Evolutionary conservation across 306 rosid genomes (phyloP).

Genomic region (Dryas octopetala): DNA sequence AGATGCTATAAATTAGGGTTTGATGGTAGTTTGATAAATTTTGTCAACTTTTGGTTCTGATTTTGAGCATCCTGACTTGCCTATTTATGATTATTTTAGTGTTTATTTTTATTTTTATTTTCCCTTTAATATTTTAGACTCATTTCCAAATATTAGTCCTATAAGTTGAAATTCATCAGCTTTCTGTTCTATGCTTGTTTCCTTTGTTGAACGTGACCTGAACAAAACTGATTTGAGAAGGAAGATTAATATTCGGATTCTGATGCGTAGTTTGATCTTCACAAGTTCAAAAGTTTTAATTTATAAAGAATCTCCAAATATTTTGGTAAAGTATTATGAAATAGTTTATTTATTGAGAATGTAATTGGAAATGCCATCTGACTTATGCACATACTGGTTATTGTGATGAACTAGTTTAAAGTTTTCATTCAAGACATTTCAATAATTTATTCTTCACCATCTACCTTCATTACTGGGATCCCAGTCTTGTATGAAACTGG

Average conservation of each 20-base stretch:
- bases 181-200: slow-evolving; percentile 7
- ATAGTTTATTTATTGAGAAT: not conserved
- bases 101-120: not conserved
- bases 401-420: not conserved
- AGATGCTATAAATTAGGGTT: slow-evolving; percentile 25
- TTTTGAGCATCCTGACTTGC: not conserved
- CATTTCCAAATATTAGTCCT: not conserved
- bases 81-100: slow-evolving; percentile 6
- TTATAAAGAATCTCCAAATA: not conserved
- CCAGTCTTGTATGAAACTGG: not conserved
- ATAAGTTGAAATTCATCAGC: not conserved
- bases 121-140: too few relatives aligned
- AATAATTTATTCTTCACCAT: slow-evolving; percentile 4
- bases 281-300: not conserved
- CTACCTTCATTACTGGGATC: slow-evolving; percentile 6
- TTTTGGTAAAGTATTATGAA: not conserved
- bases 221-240: slow-evolving; percentile 3
- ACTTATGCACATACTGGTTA: slow-evolving; percentile 2
- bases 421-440: not conserved
- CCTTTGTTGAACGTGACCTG: not conserved
- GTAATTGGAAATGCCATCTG: not conserved
- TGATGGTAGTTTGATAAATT: not conserved
- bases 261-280: not conserved
- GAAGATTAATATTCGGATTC: not conserved
- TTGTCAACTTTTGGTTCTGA: not conserved